Percentiles rank a stretch among this genome's conserved stretches.
Evolutionary conservation across 345 rosid species (phyloP).

Genomic region (Euphorbia peplus): DNA sequence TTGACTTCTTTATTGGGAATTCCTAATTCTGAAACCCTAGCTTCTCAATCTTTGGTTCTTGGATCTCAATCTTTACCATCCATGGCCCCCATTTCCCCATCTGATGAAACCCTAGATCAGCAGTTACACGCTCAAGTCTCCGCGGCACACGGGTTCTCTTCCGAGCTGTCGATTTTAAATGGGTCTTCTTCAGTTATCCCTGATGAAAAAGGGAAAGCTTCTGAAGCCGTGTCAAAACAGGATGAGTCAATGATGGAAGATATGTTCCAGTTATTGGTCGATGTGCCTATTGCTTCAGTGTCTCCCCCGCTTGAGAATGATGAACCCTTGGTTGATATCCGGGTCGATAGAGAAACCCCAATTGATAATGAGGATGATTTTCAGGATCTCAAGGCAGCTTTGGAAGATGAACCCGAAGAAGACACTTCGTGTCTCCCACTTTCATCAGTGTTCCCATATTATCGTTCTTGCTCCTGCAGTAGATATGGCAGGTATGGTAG

Average conservation of each 20-base stretch:
- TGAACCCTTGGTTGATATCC: background rate
- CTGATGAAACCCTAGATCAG: background rate
- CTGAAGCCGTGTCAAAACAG: background rate
- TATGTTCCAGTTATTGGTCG: background rate
- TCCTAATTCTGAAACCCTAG: background rate
- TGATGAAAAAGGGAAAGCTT: background rate
- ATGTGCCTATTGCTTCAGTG: background rate
- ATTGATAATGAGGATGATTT: background rate
- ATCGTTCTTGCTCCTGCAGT: background rate
- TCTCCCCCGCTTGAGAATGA: background rate
- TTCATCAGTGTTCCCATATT: background rate
- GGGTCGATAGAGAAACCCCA: background rate
- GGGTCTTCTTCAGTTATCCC: background rate
- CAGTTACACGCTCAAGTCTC: background rate
- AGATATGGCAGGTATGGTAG: background rate
- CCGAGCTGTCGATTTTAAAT: background rate
- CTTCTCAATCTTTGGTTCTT: background rate
- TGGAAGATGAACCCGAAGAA: background rate
- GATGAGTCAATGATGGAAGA: background rate
- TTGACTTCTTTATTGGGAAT: background rate
- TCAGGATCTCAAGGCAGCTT: background rate
- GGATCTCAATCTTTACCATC: background rate
- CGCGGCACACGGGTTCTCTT: background rate
- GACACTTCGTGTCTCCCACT: background rate
- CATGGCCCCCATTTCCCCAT: background rate